These are phyloP conservation scores for Cicer arietinum DNA, from an alignment of 306 rosid genomes.

Conservation along the genomic window DNA sequence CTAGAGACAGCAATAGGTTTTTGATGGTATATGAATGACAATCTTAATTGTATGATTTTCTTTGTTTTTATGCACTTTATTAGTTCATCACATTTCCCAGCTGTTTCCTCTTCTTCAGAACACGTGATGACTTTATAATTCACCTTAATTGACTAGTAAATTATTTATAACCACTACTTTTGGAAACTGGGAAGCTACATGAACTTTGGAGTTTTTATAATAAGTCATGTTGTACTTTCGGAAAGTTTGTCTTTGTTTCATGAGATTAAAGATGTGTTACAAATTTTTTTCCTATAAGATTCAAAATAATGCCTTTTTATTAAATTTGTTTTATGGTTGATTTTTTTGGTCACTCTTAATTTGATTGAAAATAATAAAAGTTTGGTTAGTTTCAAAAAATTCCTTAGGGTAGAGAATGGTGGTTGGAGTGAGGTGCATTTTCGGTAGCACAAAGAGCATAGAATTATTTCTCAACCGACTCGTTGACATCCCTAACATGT, in stretches of 20 bases:
- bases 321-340: no score
- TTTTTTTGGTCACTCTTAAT: no score
- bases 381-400: no score
- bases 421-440: no score
- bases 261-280: background rate
- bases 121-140: constrained; percentile 20
- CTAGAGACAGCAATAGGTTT: background rate
- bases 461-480: no score
- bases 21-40: background rate
- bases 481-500: no score
- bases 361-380: no score
- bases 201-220: background rate
- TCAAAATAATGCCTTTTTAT: no score
- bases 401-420: no score
- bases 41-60: background rate
- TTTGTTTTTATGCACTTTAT: constrained; percentile 42
- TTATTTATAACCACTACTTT: constrained; percentile 33
- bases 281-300: no score
- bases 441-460: no score
- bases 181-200: background rate
- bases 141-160: constrained; percentile 25
- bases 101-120: constrained; percentile 40
- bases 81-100: constrained; percentile 31
- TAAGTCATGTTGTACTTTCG: background rate
- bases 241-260: constrained; percentile 30